Base-by-base conservation (phyloP, 2,329 filamentous ascomycete genomes). In the Sarocladium strictum region DNA sequence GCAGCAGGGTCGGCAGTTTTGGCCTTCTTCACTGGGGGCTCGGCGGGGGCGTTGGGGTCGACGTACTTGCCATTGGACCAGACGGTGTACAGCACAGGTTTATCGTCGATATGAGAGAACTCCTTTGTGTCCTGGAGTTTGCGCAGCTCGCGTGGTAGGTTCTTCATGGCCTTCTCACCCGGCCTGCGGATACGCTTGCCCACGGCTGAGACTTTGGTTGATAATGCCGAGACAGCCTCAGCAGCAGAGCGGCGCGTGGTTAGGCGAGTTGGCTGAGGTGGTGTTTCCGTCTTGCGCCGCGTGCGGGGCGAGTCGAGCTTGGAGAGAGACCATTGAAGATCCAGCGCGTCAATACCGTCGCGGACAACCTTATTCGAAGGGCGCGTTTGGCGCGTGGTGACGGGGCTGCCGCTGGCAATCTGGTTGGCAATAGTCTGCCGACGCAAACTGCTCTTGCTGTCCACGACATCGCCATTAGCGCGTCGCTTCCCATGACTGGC, bases 41-140 rank as follows among this genome's bases (percentile, higher is more conserved):
- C 66, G 1, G 68, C 63, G 2, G 69, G 64, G 37, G 70, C 71
- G 52, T 73, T 73, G 55, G 73, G 73, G 37, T 77, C 72, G 38
- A 86, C 70, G 55, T 76, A 79, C 64, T 86, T 86, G 55, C 83
- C 83, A 59, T 85, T 86, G 61, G 79, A 80, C 83, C 83, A 86
- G 24, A 83, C 75, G 1, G 80, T 84, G 59, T 80, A 74, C 7
- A 79, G 41, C 3, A 86, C 76, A 4, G 81, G 81, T 53, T 76
- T 71, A 14, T 76, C 77, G 54, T 86, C 83, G 21, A 85, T 78
- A 47, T 78, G 76, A 1, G 77, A 71, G 57, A 76, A 86, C 61
- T 86, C 83, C 56, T 83, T 80, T 57, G 84, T 80, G 67, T 87
- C 78, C 69, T 79, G 75, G 53, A 90, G 66, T 57, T 79, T 75